Evolutionary conservation across 345 rosid species (phyloP).

Genomic region (Populus davidiana): DNA sequence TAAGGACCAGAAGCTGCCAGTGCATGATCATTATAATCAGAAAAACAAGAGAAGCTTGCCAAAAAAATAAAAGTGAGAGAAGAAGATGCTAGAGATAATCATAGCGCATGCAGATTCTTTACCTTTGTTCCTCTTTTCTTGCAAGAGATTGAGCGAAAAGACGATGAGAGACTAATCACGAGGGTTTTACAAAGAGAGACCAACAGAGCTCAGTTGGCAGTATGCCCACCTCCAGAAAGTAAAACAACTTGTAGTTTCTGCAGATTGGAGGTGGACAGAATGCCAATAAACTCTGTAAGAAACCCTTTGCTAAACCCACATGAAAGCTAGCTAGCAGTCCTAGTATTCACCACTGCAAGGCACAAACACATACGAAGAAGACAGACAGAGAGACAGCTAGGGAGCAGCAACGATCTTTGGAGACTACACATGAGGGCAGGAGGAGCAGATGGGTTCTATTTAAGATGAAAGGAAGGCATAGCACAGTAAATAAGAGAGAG

Average conservation of each 20-base stretch:
- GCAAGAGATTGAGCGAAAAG: not conserved
- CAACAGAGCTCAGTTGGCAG: conserved; percentile 82
- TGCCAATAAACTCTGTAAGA: conserved; percentile 89
- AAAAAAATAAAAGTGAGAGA: not conserved
- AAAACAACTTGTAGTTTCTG: not conserved
- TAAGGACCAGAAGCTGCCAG: not conserved
- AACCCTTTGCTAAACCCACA: conserved; percentile 81
- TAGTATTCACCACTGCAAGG: conserved; percentile 12
- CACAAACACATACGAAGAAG: not conserved
- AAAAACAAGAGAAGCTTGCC: not conserved
- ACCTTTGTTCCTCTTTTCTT: not conserved
- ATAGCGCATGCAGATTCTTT: not conserved
- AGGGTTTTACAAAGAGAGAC: conserved; percentile 80
- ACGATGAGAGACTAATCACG: conserved; percentile 27
- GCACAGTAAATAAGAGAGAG: conserved; percentile 46
- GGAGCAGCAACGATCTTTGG: not conserved
- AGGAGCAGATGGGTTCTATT: conserved; percentile 34
- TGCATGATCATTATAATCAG: not conserved
- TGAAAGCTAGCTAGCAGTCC: conserved; percentile 32
- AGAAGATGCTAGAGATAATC: not conserved
- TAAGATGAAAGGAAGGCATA: conserved; percentile 20
- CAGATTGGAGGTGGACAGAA: conserved; percentile 95
- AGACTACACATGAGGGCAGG: conserved; percentile 15
- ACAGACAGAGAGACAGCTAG: not conserved
- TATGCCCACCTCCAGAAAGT: conserved; percentile 71